Percentiles rank a stretch among this genome's conserved stretches.
These are phyloP conservation scores for Paecilomyces fulvus DNA, from an alignment of 2,329 filamentous ascomycete genomes.

Conservation along the genomic window DNA sequence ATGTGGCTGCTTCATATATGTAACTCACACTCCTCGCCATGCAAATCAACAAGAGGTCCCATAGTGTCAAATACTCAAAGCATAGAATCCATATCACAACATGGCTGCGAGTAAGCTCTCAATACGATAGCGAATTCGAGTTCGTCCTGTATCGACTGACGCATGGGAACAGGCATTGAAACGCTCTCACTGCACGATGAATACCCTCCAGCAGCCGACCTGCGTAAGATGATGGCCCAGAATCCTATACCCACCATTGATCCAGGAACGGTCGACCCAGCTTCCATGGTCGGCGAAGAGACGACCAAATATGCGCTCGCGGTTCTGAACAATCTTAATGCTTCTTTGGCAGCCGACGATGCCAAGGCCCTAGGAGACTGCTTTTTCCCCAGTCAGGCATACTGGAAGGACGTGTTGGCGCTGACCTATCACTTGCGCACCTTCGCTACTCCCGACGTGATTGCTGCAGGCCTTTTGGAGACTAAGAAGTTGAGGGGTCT, in stretches of 20 bases:
- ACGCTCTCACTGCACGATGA: constrained; percentile 2
- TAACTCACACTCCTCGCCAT: too few relatives aligned
- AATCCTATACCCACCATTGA: constrained; percentile 16
- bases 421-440: constrained; percentile 33
- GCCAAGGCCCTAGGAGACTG: constrained; percentile 12
- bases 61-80: too few relatives aligned
- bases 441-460: constrained; percentile 12
- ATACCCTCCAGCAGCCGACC: constrained; percentile 9
- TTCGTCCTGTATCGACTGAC: neutral
- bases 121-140: too few relatives aligned
- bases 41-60: too few relatives aligned
- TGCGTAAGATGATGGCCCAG: constrained; percentile 16
- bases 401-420: constrained; percentile 30
- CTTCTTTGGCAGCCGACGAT: constrained; percentile 8
- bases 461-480: constrained; percentile 6
- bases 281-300: neutral
- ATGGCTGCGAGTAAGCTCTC: too few relatives aligned
- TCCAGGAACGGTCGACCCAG: neutral
- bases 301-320: neutral
- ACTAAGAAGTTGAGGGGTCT: neutral
- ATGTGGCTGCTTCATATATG: too few relatives aligned
- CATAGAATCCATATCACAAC: too few relatives aligned
- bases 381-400: constrained; percentile 25
- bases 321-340: neutral
- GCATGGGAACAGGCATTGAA: neutral